Base-by-base conservation (phyloP, 192 early-diverging fungal species). In the Rhizoclosmatium globosum region DNA sequence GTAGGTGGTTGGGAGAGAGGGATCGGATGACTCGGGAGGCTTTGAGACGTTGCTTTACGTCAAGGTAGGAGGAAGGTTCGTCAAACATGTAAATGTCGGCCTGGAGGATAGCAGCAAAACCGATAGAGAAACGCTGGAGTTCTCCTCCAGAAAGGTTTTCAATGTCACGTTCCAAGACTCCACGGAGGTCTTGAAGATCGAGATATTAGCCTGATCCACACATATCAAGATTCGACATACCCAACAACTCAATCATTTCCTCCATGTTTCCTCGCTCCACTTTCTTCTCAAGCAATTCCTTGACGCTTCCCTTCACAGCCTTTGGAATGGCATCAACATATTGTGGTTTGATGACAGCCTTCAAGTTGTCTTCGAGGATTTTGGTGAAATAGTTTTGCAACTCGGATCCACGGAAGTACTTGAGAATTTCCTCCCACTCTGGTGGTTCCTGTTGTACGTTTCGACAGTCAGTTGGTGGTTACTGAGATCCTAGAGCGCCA, bases 301-400 rank as follows among this genome's bases (percentile, higher is more conserved):
- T 89, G 46, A 99, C 97, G 45, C 87, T 84, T 71, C 96, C 96
- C 69, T 90, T 89, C 31, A 95, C 90, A 9, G 90, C 91, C 81
- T 92, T 91, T 2, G 95, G 92, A 62, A 99, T 92, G 75, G 90
- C 87, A 85, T 98, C 96, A 47, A 99, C 97, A 77, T 94, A 97
- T 87, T 99, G 97, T 45, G 96, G 95, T 87, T 99, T 99, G 82
- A 94, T 96, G 69, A 97, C 92, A 43, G 96, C 93, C 82, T 90
- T 94, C 82, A 99, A 81, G 87, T 97, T 94, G 78, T 99, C 97
- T 87, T 99, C 94, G 38, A 99, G 86, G 76, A 99, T 94, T 86
- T 96, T 97, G 69, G 96, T 98, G 81, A 99, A 99, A 89, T 96
- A 99, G 91, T 98, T 99, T 85, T 99, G 97, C 84, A 99, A 85